phyloP scores from a whole-genome alignment of 2,329 filamentous ascomycete genomes.

The Aspergillus sp. region DNA sequence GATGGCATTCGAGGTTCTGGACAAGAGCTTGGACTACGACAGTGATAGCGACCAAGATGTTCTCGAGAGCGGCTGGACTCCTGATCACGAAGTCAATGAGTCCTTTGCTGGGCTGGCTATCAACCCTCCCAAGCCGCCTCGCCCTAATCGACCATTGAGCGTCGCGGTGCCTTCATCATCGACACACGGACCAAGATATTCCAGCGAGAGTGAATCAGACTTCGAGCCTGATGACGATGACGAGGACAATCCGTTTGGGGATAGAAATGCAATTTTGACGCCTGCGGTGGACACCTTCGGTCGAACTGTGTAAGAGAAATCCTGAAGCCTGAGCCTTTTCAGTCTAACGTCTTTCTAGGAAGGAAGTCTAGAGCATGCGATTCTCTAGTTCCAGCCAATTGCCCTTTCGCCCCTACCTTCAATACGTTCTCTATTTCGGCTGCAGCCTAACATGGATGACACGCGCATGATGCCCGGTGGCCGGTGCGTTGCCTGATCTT shows the following conservation, averaged over 20 bases:
- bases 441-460: neutral
- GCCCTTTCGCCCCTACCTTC: neutral
- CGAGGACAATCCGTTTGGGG: constrained; percentile 84
- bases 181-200: constrained; percentile 34
- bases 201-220: constrained; percentile 57
- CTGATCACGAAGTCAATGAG: constrained; percentile 26
- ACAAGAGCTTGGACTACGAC: constrained; percentile 62
- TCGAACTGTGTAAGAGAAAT: constrained; percentile 24
- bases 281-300: constrained; percentile 31
- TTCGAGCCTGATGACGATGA: constrained; percentile 65
- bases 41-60: constrained; percentile 64
- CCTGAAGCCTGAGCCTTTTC: neutral
- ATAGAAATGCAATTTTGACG: constrained; percentile 64
- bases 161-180: constrained; percentile 30
- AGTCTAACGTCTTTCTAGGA: constrained; percentile 23
- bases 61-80: constrained; percentile 29
- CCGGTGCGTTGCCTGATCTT: neutral
- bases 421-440: neutral
- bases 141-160: constrained; percentile 63
- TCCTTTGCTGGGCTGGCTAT: constrained; percentile 36
- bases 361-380: constrained; percentile 24
- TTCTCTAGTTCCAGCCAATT: neutral
- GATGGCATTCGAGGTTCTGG: constrained; percentile 92
- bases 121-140: constrained; percentile 38
- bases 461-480: neutral